Evolutionary conservation across 495 filamentous ascomycete species (phyloP).

Genomic region (Apodospora peruviana): DNA sequence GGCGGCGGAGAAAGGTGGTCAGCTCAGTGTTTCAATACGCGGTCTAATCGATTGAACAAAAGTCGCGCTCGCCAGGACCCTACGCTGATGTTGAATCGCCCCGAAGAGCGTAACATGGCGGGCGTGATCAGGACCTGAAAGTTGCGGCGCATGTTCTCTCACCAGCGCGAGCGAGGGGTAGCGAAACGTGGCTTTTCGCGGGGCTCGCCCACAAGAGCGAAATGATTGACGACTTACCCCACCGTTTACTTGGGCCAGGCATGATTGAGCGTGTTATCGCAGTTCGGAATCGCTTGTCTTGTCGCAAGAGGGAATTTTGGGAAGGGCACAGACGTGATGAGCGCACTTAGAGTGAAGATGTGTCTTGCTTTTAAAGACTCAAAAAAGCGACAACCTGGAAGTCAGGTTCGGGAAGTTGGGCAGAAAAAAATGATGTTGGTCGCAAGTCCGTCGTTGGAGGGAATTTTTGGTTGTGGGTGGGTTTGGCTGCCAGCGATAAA

Average conservation of each 20-base stretch:
- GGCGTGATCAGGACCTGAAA: no score
- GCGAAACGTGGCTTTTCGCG: slow-evolving; percentile 12
- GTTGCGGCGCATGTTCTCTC: neutral
- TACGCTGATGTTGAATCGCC: no score
- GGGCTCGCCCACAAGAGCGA: slow-evolving; percentile 13
- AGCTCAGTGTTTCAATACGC: slow-evolving; percentile 12
- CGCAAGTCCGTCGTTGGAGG: neutral
- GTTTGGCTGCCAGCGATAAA: neutral
- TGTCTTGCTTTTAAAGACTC: no score
- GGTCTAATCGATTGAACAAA: neutral
- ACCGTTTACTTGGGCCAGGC: slow-evolving; percentile 26
- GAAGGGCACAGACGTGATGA: no score
- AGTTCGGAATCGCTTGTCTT: neutral
- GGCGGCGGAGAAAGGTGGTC: slow-evolving; percentile 24
- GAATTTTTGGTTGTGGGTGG: neutral
- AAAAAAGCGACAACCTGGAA: no score
- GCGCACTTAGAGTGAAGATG: no score
- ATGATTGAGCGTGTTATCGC: slow-evolving; percentile 12
- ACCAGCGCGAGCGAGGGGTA: slow-evolving; percentile 1
- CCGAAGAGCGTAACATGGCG: no score
- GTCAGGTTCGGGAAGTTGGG: neutral
- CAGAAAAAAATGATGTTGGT: neutral
- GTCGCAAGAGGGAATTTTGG: no score
- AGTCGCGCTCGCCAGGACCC: no score
- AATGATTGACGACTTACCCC: slow-evolving; percentile 26